phyloP scores from a whole-genome alignment of 108 stramenopile species.

The Nitzschia sp. region DNA sequence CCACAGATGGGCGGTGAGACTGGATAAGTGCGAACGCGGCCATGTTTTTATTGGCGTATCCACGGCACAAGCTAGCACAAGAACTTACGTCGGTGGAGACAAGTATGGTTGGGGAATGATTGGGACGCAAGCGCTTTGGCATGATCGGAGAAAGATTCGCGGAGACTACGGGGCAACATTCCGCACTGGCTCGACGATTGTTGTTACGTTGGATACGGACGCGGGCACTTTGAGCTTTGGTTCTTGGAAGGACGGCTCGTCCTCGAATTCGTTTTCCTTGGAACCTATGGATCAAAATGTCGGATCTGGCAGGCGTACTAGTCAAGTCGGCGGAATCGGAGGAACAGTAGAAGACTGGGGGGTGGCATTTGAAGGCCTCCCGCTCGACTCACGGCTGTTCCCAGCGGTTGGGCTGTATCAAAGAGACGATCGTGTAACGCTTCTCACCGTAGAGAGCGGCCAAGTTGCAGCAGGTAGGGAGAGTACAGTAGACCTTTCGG shows the following conservation, averaged over 20 bases:
- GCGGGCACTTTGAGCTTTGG: constrained; percentile 79
- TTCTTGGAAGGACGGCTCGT: constrained; percentile 66
- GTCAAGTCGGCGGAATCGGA: constrained; percentile 36
- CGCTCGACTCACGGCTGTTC: constrained; percentile 74
- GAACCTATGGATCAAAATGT: constrained; percentile 39
- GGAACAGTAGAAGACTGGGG: constrained; percentile 85
- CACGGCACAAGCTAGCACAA: constrained; percentile 80
- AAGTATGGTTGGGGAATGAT: constrained; percentile 97
- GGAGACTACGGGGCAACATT: constrained; percentile 82
- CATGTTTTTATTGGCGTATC: constrained; percentile 97
- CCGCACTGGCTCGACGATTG: constrained; percentile 76
- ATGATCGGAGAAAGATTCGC: constrained; percentile 82
- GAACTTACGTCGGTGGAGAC: constrained; percentile 97
- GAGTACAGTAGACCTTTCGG: constrained; percentile 24
- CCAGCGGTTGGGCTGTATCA: constrained; percentile 88
- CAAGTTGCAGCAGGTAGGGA: constrained; percentile 5
- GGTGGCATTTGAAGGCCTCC: constrained; percentile 84
- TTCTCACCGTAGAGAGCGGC: constrained; percentile 62
- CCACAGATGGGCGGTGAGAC: constrained; percentile 79
- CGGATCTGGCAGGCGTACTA: constrained; percentile 31
- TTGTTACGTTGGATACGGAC: constrained; percentile 84
- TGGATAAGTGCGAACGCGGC: constrained; percentile 91
- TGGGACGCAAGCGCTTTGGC: constrained; percentile 96
- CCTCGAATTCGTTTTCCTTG: constrained; percentile 41
- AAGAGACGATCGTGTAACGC: constrained; percentile 75